Evolutionary conservation across 2,329 filamentous ascomycete genomes (phyloP), one percentile per base, ranked within the genome.

Genomic region (Aureobasidium sp.): DNA sequence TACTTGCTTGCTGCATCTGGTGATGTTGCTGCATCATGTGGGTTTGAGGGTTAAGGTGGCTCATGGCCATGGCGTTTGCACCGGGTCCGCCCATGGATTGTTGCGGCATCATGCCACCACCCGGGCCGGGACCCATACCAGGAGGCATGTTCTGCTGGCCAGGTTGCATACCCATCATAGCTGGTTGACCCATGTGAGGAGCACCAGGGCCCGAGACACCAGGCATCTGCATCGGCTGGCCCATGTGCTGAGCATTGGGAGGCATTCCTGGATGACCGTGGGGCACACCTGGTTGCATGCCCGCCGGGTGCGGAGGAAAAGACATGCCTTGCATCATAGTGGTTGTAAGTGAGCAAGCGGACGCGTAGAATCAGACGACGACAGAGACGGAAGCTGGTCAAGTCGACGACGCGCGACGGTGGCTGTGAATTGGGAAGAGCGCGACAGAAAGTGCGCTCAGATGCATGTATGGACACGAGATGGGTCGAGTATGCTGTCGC

Each of bases 111-210:
- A 73, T 73, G 29, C 68, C 71, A 42, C 63, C 67, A 34, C 69
- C 70, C 41, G 70, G 70, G 23, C 67, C 66, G 52, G 64, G 64
- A 32, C 62, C 64, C 64, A 66, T 66, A 57, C 78, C 77, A 39
- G 64, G 66, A 34, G 66, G 68, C 63, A 84, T 84, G 59, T 79
- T 82, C 66, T 77, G 78, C 60, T 80, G 81, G 64, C 87, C 84
- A 34, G 87, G 87, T 66, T 88, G 87, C 85, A 92, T 90, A 63
- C 83, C 86, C 87, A 92, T 90, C 81, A 91, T 84, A 62, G 85
- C 82, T 32, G 81, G 81, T 69, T 89, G 87, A 72, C 85, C 89
- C 67, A 90, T 86, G 72, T 89, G 87, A 55, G 84, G 82, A 64
- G 83, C 84, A 67, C 85, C 86, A 23, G 88, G 87, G 39, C 84